Evolutionary conservation across 306 rosid genomes (phyloP).

Genomic region (Clitoria ternatea): DNA sequence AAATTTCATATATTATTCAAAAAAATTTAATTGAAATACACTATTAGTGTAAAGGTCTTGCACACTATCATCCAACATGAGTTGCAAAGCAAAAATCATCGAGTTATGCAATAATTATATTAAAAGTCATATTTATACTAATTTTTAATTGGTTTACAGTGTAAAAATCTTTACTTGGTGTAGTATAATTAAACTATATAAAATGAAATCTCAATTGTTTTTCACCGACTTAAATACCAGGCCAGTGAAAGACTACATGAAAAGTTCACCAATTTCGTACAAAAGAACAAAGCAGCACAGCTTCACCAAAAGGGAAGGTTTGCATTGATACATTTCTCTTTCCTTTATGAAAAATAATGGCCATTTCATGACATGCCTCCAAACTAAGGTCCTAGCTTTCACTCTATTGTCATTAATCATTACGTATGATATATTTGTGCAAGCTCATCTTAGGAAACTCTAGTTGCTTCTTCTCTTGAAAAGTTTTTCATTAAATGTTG

Average conservation of each 20-base stretch:
- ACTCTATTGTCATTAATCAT: neutral
- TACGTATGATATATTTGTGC: neutral
- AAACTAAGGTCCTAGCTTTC: conserved; percentile 4
- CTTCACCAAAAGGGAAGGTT: conserved; percentile 83
- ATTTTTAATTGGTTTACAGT: too few relatives aligned
- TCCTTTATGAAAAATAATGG: conserved; percentile 21
- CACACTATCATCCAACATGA: too few relatives aligned
- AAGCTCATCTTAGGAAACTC: neutral
- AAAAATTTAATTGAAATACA: too few relatives aligned
- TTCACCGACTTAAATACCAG: conserved; percentile 45
- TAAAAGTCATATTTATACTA: too few relatives aligned
- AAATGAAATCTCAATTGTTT: conserved; percentile 19
- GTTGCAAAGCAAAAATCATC: too few relatives aligned
- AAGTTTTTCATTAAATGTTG: neutral
- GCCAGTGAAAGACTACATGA: conserved; percentile 90
- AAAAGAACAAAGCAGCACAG: conserved; percentile 96
- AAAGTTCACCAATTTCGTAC: conserved; percentile 64
- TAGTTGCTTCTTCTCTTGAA: neutral
- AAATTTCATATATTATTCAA: neutral
- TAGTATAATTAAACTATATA: too few relatives aligned
- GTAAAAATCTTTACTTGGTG: too few relatives aligned
- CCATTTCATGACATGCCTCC: conserved; percentile 22
- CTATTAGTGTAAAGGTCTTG: too few relatives aligned
- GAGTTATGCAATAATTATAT: too few relatives aligned
- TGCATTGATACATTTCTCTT: conserved; percentile 20